Percentiles rank a stretch among this genome's conserved stretches.
Conservation (phyloP, 1,139 yeast species). For the Suhomyces bolitotheri region DNA sequence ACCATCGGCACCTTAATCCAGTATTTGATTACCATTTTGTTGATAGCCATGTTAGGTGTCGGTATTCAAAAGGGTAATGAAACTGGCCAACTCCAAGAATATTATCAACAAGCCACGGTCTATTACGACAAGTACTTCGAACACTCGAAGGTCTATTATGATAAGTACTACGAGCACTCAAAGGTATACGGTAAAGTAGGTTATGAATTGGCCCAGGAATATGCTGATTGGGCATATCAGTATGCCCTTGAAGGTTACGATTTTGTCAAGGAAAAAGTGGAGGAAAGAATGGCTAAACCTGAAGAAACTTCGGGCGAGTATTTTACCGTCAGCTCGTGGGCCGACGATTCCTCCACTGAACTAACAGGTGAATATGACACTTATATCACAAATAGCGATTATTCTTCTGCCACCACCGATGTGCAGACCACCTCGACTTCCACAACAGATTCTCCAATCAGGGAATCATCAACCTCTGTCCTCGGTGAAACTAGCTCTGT, state of each 20-base stretch:
- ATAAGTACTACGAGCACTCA: conserved; percentile 26
- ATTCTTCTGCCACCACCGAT: neutral
- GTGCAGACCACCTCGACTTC: conserved; percentile 3
- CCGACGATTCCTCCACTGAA: conserved; percentile 4
- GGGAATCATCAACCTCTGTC: neutral
- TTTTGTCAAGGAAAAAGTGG: conserved; percentile 42
- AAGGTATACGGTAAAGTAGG: conserved; percentile 26
- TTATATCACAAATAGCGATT: conserved; percentile 2
- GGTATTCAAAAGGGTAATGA: conserved; percentile 43
- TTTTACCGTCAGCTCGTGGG: conserved; percentile 5
- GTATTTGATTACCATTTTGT: conserved; percentile 43
- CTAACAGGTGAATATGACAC: conserved; percentile 7
- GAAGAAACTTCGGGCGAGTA: conserved; percentile 3
- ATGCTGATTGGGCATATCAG: conserved; percentile 1
- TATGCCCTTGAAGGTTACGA: conserved; percentile 17
- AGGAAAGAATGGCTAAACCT: conserved; percentile 23
- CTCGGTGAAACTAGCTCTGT: conserved; percentile 5
- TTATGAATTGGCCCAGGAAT: conserved; percentile 2
- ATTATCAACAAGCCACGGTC: conserved; percentile 9
- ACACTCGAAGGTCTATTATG: conserved; percentile 33
- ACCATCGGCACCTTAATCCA: conserved; percentile 41
- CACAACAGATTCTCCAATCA: neutral
- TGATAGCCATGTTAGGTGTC: conserved; percentile 48
- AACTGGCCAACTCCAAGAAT: conserved; percentile 36
- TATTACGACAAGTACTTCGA: conserved; percentile 25